phyloP scores from a whole-genome alignment of 2,329 filamentous ascomycete species.

The Fusarium duplospermum region DNA sequence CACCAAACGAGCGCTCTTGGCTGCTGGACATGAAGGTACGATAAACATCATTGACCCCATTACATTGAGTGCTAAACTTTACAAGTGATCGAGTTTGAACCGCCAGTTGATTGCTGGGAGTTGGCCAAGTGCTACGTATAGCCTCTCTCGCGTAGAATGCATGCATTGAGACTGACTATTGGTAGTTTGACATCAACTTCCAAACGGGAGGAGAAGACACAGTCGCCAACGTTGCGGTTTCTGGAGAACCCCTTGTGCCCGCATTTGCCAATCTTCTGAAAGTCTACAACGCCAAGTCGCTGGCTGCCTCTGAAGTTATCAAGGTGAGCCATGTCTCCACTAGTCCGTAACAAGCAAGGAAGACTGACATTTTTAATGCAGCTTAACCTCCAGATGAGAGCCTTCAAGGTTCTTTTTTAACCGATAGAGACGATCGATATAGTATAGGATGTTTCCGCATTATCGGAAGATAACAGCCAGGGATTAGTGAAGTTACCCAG shows the following conservation, averaged over 20 bases:
- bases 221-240: not conserved
- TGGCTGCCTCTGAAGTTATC: not conserved
- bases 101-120: conserved; percentile 24
- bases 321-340: not conserved
- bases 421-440: no score
- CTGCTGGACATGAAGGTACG: conserved; percentile 12
- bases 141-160: no score
- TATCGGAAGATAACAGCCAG: no score
- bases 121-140: not conserved
- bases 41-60: not conserved
- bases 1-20: not conserved
- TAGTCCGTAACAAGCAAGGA: not conserved
- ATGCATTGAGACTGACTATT: not conserved
- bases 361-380: not conserved
- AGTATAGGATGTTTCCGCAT: no score
- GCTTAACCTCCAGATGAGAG: not conserved
- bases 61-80: not conserved
- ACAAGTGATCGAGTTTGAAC: conserved; percentile 15
- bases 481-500: no score
- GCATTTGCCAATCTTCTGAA: conserved; percentile 7
- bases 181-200: conserved; percentile 19
- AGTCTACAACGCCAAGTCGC: not conserved
- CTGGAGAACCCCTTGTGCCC: conserved; percentile 14
- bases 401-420: not conserved
- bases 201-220: not conserved